These are phyloP conservation scores for Aureobasidium mangrovei DNA, from an alignment of 2,329 filamentous ascomycete species.

Conservation along the genomic window DNA sequence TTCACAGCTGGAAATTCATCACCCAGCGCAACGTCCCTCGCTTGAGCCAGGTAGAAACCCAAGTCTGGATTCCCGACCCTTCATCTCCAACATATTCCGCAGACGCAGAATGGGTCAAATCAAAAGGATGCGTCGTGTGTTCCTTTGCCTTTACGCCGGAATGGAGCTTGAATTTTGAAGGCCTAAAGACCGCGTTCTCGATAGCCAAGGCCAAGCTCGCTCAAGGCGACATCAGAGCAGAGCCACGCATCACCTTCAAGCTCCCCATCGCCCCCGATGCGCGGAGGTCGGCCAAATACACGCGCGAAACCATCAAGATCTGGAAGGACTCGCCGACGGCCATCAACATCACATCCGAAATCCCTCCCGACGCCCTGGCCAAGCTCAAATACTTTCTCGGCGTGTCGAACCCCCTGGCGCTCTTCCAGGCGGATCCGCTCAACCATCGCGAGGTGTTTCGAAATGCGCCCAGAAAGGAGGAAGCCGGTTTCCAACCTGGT, in stretches of 20 bases:
- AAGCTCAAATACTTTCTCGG: conserved; percentile 60
- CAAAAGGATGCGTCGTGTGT: conserved; percentile 55
- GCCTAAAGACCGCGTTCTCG: conserved; percentile 26
- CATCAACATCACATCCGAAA: conserved; percentile 37
- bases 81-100: conserved; percentile 43
- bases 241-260: conserved; percentile 48
- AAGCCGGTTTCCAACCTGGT: conserved; percentile 54
- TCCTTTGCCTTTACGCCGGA: conserved; percentile 50
- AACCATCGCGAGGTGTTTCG: conserved; percentile 50
- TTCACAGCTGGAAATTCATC: conserved; percentile 58
- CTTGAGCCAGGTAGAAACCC: conserved; percentile 58
- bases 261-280: conserved; percentile 56
- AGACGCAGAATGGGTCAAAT: conserved; percentile 37
- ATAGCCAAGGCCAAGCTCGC: conserved; percentile 28
- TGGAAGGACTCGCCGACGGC: conserved; percentile 51
- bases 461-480: conserved; percentile 50
- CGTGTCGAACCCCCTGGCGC: conserved; percentile 53
- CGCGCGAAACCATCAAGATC: conserved; percentile 52
- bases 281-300: conserved; percentile 52
- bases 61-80: conserved; percentile 62
- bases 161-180: conserved; percentile 20
- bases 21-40: conserved; percentile 61
- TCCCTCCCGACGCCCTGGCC: conserved; percentile 46
- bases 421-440: conserved; percentile 56
- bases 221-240: conserved; percentile 17